Base-by-base conservation (phyloP, 2,329 filamentous ascomycete genomes). In the Drechmeria coniospora region DNA sequence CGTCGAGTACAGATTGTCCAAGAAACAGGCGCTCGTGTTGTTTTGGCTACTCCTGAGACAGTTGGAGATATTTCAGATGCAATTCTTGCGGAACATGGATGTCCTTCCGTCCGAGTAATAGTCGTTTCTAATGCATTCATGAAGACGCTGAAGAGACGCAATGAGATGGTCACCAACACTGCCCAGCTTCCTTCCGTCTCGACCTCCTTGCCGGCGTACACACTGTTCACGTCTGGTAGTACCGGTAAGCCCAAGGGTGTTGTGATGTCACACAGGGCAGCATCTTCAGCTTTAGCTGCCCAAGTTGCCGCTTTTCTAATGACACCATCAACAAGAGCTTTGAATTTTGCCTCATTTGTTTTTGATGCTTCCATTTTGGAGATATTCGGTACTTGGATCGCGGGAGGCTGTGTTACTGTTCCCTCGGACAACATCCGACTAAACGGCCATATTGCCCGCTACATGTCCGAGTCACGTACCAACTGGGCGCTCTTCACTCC, bases 211-310 rank as follows among this genome's bases (percentile, higher is more conserved):
- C 21, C 28, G 2, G 34, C 34, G 2, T 46, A 49, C 24, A 57
- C 63, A 35, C 59, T 66, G 36, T 70, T 68, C 41, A 70, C 66
- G 4, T 68, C 64, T 2, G 66, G 66, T 13, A 67, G 57, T 15
- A 70, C 65, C 0, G 66, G 65, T 5, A 50, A 47, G 8, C 66
- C 65, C 0, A 70, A 70, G 41, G 64, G 33, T 0, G 29, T 31
- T 1, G 26, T 32, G 1, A 14, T 32, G 6, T 12, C 8, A 0
- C 22, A 36, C 21, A 27, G 34, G 5, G 12, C 22, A 6, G 30
- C 11, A 32, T 33, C 14, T 17, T 15, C 1, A 27, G 19, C 25
- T 4, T 15, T 27, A 11, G 9, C 19, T n/a, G 25, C 25, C 15
- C 25, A 27, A 20, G 19, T 14, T 3, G 8, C 10, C 14, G 19